These are phyloP conservation scores for Fusarium sulawesiense DNA, from an alignment of 2,329 filamentous ascomycete genomes.

Conservation along the genomic window DNA sequence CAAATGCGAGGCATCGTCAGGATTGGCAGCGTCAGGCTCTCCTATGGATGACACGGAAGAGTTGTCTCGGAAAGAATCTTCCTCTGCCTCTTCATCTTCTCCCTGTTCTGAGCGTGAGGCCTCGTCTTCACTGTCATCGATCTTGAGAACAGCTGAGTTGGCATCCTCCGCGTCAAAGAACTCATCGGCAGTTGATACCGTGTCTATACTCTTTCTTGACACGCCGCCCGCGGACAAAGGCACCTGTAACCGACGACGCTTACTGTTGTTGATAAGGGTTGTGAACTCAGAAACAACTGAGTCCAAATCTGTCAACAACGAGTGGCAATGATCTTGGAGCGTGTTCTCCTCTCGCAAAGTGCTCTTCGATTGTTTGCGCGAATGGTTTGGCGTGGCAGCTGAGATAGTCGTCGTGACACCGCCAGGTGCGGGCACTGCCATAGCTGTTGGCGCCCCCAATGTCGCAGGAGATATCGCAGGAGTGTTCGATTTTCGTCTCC, in stretches of 20 bases:
- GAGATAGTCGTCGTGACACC: conserved; percentile 48
- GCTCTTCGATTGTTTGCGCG: conserved; percentile 53
- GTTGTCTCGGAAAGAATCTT: conserved; percentile 64
- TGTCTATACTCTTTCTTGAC: conserved; percentile 79
- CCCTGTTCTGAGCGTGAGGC: conserved; percentile 66
- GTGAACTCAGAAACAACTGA: conserved; percentile 86
- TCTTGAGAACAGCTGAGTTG: conserved; percentile 77
- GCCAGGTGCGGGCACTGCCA: conserved; percentile 58
- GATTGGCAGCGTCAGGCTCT: conserved; percentile 66
- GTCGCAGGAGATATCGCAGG: conserved; percentile 56
- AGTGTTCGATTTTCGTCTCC: conserved; percentile 86
- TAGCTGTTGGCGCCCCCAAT: conserved; percentile 53
- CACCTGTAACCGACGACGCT: conserved; percentile 73
- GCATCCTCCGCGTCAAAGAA: conserved; percentile 90
- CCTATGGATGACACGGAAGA: conserved; percentile 70
- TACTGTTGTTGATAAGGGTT: conserved; percentile 79
- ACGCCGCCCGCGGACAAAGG: conserved; percentile 60
- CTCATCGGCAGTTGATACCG: conserved; percentile 80
- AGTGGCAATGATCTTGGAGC: conserved; percentile 84
- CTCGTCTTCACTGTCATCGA: conserved; percentile 77
- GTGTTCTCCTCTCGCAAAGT: conserved; percentile 67
- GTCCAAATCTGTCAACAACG: conserved; percentile 87
- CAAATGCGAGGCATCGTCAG: conserved; percentile 70
- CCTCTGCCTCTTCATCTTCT: conserved; percentile 60
- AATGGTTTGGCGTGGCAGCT: conserved; percentile 48